Evolutionary conservation across 2,329 filamentous ascomycete species (phyloP), one percentile per base, ranked within the genome.

Genomic region (Ilyonectria robusta): DNA sequence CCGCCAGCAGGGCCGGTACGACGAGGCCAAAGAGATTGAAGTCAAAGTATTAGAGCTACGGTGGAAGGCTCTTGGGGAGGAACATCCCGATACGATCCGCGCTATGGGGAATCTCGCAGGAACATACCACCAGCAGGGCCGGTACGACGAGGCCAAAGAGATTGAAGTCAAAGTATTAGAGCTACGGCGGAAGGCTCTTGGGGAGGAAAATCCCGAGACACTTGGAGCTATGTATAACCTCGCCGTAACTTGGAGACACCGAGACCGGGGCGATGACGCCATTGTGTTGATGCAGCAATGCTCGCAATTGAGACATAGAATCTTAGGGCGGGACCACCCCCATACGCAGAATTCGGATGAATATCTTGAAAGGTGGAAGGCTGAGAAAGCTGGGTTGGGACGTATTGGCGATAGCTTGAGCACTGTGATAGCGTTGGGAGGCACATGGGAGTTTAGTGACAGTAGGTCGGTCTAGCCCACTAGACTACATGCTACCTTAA

Each of bases 241-340:
- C 3, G 46, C 46, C 15, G 0, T 1, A 3, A 3, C 3, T 3
- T 9, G 21, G 46, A 48, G 2, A 7, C 7, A 4, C 1, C 21
- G 15, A 13, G 46, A 21, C 6, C 46, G 46, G 11, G 6, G 21
- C 46, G 1, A 26, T 15, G 44, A 47, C 9, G 3, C 21, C 1
- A 23, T 23, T 3, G 19, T 23, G 6, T 21, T 26, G 26, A 26
- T 48, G 46, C 8, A 8, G 21, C 6, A 48, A 29, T 48, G 46
- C 13, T 26, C 13, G 5, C 21, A 17, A 26, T 26, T 23, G 21
- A 26, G 1, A 8, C 44, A 17, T 47, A 19, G 9, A 7, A 10
- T 26, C 21, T 6, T 47, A 11, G 44, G 44, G 11, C 44, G 3
- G 3, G 10, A 26, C 21, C 44, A 47, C 5, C 21, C 21, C 15